Conservation (phyloP, 768 basidiomycete species). For the Agrocybe pediades region DNA sequence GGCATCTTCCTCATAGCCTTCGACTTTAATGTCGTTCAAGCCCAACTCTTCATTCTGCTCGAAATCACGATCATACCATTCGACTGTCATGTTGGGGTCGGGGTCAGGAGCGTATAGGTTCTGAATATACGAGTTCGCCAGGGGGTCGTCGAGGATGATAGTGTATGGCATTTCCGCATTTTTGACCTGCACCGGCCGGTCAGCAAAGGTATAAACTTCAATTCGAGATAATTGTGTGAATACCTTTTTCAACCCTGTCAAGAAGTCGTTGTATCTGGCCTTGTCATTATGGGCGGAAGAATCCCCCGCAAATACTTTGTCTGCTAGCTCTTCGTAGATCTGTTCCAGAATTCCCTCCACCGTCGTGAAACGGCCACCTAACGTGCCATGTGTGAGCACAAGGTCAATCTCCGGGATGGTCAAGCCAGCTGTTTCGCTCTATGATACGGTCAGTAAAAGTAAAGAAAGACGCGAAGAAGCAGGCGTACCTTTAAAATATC, state of each 20-base stretch:
- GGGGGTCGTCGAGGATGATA: constrained; percentile 91
- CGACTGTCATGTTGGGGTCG: constrained; percentile 90
- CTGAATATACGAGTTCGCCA: constrained; percentile 95
- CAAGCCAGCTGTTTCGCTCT: constrained; percentile 94
- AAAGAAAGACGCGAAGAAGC: not conserved
- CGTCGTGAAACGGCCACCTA: constrained; percentile 97
- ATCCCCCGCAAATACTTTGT: constrained; percentile 85
- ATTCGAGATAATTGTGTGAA: constrained; percentile 17
- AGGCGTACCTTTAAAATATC: constrained; percentile 87
- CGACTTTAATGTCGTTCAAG: constrained; percentile 86
- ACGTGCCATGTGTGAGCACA: constrained; percentile 86
- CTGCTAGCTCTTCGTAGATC: constrained; percentile 91
- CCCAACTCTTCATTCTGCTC: constrained; percentile 96
- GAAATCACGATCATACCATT: constrained; percentile 80
- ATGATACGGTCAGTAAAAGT: not conserved
- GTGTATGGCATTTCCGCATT: constrained; percentile 82
- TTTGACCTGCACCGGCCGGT: constrained; percentile 58
- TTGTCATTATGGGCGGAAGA: constrained; percentile 50
- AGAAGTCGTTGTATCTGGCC: constrained; percentile 72
- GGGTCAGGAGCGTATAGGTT: constrained; percentile 97
- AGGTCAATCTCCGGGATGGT: constrained; percentile 94
- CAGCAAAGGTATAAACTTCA: constrained; percentile 3
- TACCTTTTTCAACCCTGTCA: constrained; percentile 75
- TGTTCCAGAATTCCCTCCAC: constrained; percentile 94
- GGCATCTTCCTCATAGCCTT: constrained; percentile 57